Base-by-base conservation (phyloP, 345 rosid genomes). In the Eucalyptus marginata region DNA sequence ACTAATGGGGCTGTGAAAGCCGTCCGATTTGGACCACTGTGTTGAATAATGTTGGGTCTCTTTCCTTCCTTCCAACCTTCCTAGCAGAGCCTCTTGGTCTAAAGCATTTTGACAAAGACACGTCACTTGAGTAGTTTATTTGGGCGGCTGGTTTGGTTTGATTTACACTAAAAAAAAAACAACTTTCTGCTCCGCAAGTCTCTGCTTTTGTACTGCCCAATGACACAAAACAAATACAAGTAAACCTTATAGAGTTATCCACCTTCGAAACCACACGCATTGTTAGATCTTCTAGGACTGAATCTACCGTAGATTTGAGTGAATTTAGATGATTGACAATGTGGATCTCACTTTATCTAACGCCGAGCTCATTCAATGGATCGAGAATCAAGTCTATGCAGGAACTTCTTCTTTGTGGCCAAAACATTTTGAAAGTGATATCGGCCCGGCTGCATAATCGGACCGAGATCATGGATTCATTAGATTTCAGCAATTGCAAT, bases 251-350 rank as follows among this genome's bases (percentile, higher is more conserved):
- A 10, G 47, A 36, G 29, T 36, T 5, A 20, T n/a, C 36, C 18
- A 64, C 71, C 20, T 64, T n/a, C 33, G 0, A 64, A 27, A 5
- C 4, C 8, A 2, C 43, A 18, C 13, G 1, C 3, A 68, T 33
- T 33, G 3, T 68, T 33, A 68, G 1, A 68, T 10, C 80, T 33
- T 4, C 24, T 33, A 68, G 80, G 44, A 68, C 43, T 22, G 20
- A 7, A 66, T 31, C 40, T 31, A 15, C 8, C 20, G 3, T 15
- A 31, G 11, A 31, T 31, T 18, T 3, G 81, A n/a, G 20, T n/a
- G 20, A 64, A 64, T 64, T 29, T n/a, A n/a, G 40, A 64, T 15
- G 0, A 64, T n/a, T 4, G 36, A 64, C 1, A 8, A 7, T n/a
- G 0, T 7, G 71, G 36, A 64, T 1, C 66, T 27, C 4, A 15